A percentile compares a stretch with the other conserved stretches of the same genome.
Evolutionary conservation across 208 protist genomes (phyloP).

Genomic region (Trypanosoma congolense): DNA sequence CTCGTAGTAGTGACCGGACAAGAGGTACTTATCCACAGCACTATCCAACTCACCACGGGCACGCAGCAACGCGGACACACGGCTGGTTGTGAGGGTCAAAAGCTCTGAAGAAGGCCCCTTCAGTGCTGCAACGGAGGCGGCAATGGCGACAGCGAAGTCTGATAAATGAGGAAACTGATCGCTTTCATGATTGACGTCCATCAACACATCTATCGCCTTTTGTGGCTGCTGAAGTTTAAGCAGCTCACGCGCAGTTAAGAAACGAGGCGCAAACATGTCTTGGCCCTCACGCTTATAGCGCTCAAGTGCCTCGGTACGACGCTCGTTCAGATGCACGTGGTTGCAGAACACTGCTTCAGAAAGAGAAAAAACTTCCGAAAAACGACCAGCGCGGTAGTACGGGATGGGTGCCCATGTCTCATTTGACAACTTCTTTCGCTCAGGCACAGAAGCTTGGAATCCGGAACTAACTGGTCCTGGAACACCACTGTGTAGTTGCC

Average conservation of each 20-base stretch:
- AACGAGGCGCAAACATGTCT: conserved; percentile 37
- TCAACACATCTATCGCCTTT: conserved; percentile 61
- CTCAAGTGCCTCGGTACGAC: conserved; percentile 33
- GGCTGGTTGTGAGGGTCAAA: conserved; percentile 40
- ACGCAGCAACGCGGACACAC: conserved; percentile 61
- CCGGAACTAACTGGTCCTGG: neutral
- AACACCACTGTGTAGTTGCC: neutral
- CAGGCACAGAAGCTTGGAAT: neutral
- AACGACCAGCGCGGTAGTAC: conserved; percentile 40
- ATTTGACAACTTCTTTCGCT: conserved; percentile 4
- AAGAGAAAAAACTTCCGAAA: conserved; percentile 38
- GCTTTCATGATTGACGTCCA: conserved; percentile 56
- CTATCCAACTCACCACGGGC: conserved; percentile 57
- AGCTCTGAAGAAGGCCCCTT: conserved; percentile 27
- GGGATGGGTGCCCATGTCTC: conserved; percentile 19
- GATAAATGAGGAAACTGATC: conserved; percentile 50
- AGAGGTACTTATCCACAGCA: conserved; percentile 70
- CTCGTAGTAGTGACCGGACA: conserved; percentile 57
- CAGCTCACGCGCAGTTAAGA: conserved; percentile 50
- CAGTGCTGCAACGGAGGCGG: conserved; percentile 23
- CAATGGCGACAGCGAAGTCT: conserved; percentile 58
- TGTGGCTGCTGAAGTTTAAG: conserved; percentile 43
- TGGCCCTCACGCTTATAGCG: conserved; percentile 22
- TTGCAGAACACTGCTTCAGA: conserved; percentile 37
- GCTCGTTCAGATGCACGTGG: conserved; percentile 42